Conservation (phyloP, 2,329 filamentous ascomycete species). For the Aspergillus latus region DNA sequence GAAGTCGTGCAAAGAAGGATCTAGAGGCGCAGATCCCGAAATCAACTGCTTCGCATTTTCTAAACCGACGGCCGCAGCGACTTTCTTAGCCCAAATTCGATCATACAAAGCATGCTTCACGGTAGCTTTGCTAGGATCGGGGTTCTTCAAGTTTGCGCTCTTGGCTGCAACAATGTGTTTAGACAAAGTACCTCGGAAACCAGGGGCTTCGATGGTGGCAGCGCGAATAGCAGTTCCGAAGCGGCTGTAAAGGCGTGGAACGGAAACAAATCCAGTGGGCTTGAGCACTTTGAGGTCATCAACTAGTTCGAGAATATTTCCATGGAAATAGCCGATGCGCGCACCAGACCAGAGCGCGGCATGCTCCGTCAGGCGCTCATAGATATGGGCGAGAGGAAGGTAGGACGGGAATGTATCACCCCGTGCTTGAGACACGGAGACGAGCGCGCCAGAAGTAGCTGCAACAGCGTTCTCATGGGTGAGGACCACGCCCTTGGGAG, state of each 20-base stretch:
- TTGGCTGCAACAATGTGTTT: conserved; percentile 78
- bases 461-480: conserved; percentile 80
- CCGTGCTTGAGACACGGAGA: conserved; percentile 52
- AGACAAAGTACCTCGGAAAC: conserved; percentile 77
- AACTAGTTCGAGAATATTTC: conserved; percentile 79
- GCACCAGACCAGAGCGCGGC: conserved; percentile 68
- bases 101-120: conserved; percentile 53
- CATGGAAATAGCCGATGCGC: conserved; percentile 88
- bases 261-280: conserved; percentile 80
- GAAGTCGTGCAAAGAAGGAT: conserved; percentile 84
- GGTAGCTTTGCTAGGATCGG: conserved; percentile 67
- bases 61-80: conserved; percentile 77
- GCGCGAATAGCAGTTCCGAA: conserved; percentile 81
- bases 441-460: conserved; percentile 62
- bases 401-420: conserved; percentile 78
- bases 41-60: conserved; percentile 72
- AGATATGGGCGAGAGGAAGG: conserved; percentile 91
- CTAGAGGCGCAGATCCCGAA: conserved; percentile 85
- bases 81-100: conserved; percentile 87
- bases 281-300: conserved; percentile 88
- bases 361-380: conserved; percentile 81
- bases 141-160: conserved; percentile 71
- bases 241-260: conserved; percentile 87
- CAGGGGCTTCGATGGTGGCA: conserved; percentile 74
- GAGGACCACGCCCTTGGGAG: conserved; percentile 66